Evolutionary conservation across 1,139 yeast species (phyloP), one percentile per base, ranked within the genome.

Genomic region (Saccharomyces pastorianus): DNA sequence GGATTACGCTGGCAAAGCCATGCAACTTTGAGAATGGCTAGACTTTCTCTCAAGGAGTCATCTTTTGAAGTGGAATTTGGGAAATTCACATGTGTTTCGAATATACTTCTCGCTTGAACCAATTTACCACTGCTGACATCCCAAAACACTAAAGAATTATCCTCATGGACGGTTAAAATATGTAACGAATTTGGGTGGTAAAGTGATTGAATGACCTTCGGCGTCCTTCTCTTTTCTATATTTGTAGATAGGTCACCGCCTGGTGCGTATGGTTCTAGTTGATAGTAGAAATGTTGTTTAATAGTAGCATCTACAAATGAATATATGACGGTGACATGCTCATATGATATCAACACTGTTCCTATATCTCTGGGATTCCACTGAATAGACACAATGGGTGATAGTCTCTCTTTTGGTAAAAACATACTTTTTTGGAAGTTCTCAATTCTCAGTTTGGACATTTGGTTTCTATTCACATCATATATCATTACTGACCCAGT

Each of bases 101-200:
- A 78, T 7, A 87, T 62, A 1, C 88, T 80, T 61, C 98, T 78
- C 0, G 96, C 91, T 55, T 83, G 84, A 8, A 93, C 73, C 48
- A 84, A 71, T 11, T 80, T 80, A 0, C 93, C 96, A 46, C 84
- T 83, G 38, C 81, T 78, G 0, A 88, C 84, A 69, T 93, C 99
- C 96, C 98, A 93, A 64, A 93, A 93, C 4, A 82, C 96, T 48
- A 93, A 64, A 0, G 95, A 80, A 51, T 91, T 93, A 64, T 91
- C 96, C 20, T 74, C 81, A 66, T 91, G 95, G 1, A 83, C 79
- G 0, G 96, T 84, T 14, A 88, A 78, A 6, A 89, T 73, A 67
- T 91, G 96, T 49, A 89, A 77, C 0, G 98, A 97, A 66, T 89
- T 88, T 2, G 99, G 99, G 67, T 91, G 97, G 81, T 88, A 93